These are phyloP conservation scores for Beauveria asiatica DNA, from an alignment of 2,329 filamentous ascomycete genomes.

Conservation along the genomic window DNA sequence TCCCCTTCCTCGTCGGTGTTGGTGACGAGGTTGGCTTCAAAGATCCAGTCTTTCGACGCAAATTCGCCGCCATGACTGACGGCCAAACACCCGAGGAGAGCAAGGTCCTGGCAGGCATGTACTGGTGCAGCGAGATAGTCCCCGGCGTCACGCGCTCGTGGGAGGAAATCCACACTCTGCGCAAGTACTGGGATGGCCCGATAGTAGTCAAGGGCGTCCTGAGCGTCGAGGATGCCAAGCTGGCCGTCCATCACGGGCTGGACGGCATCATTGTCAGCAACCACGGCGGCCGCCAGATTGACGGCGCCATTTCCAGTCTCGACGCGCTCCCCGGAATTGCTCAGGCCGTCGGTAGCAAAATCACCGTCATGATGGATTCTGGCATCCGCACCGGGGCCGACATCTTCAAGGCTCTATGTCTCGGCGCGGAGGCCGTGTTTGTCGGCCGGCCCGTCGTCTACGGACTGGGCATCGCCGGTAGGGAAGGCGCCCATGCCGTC, in stretches of 20 bases:
- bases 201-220: conserved; percentile 35
- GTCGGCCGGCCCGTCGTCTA: conserved; percentile 34
- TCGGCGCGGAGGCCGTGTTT: conserved; percentile 33
- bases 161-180: conserved; percentile 52
- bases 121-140: conserved; percentile 46
- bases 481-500: conserved; percentile 46
- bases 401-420: conserved; percentile 30
- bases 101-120: conserved; percentile 37
- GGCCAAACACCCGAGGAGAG: conserved; percentile 40
- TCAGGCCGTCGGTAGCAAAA: conserved; percentile 48
- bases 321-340: conserved; percentile 37
- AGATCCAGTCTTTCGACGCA: conserved; percentile 56
- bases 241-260: conserved; percentile 28
- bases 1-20: conserved; percentile 50
- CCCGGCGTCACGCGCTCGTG: conserved; percentile 41
- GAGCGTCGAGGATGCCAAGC: conserved; percentile 31
- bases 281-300: conserved; percentile 34
- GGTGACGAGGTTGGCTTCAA: conserved; percentile 56
- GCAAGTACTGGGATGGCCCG: conserved; percentile 50
- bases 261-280: conserved; percentile 34
- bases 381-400: conserved; percentile 33
- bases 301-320: conserved; percentile 40
- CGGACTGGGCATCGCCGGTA: conserved; percentile 27
- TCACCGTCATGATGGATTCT: conserved; percentile 46
- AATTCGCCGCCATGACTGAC: conserved; percentile 42